A percentile compares a stretch with the other conserved stretches of the same genome.
phyloP scores from a whole-genome alignment of 495 filamentous ascomycete species.

The Sordaria brevicollis region DNA sequence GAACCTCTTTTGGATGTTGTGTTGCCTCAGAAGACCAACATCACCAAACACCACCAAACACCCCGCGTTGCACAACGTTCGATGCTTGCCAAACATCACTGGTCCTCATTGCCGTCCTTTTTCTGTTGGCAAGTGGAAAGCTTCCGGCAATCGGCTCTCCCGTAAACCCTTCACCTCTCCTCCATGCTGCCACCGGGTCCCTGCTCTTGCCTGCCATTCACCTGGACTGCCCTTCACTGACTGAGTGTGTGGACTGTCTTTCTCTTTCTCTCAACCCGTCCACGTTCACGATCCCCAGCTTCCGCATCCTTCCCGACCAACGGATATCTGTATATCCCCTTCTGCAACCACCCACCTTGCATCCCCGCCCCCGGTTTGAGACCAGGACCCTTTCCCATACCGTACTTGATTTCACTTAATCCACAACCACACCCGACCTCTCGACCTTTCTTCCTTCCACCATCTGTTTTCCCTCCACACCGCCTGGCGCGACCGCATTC shows the following conservation, averaged over 20 bases:
- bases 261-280: background rate
- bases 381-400: background rate
- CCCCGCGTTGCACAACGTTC: background rate
- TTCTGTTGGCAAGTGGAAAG: background rate
- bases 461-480: background rate
- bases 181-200: background rate
- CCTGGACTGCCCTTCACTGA: background rate
- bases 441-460: background rate
- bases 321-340: background rate
- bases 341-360: background rate
- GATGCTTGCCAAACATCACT: background rate
- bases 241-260: background rate
- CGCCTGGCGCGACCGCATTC: background rate
- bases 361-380: background rate
- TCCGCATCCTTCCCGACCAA: background rate
- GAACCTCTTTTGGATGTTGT: background rate
- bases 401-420: background rate
- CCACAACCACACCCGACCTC: background rate
- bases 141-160: background rate
- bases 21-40: background rate
- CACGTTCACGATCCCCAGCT: background rate
- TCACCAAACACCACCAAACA: background rate
- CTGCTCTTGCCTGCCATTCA: background rate
- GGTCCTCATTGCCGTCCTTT: background rate
- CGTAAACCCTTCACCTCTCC: background rate